phyloP scores from a whole-genome alignment of 805 yeast genomes.

The Hagleromyces aurorensis region DNA sequence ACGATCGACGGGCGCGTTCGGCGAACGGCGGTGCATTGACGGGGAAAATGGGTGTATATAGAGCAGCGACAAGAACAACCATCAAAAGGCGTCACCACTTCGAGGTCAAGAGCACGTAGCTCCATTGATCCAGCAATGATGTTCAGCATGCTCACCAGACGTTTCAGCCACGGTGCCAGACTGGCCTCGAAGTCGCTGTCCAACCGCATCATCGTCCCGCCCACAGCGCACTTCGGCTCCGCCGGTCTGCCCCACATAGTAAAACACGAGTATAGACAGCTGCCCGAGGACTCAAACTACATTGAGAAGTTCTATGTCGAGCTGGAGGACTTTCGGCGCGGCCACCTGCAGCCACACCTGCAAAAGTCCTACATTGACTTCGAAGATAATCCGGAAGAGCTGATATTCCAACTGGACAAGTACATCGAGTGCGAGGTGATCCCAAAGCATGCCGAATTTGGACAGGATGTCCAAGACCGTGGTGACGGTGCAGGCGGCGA shows the following conservation, averaged over 20 bases:
- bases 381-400: slow-evolving; percentile 32
- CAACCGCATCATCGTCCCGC: slow-evolving; percentile 18
- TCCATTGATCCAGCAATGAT: too few relatives aligned
- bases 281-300: slow-evolving; percentile 47
- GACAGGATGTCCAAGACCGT: slow-evolving; percentile 1
- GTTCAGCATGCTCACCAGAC: too few relatives aligned
- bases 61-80: too few relatives aligned
- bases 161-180: too few relatives aligned
- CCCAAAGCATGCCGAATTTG: slow-evolving; percentile 13
- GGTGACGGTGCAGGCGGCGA: slow-evolving; percentile 1
- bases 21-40: too few relatives aligned
- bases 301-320: slow-evolving; percentile 43
- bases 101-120: too few relatives aligned
- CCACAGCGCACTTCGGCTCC: slow-evolving; percentile 12
- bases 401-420: slow-evolving; percentile 35
- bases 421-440: slow-evolving; percentile 31
- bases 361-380: slow-evolving; percentile 34
- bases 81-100: too few relatives aligned
- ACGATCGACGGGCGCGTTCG: too few relatives aligned
- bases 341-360: slow-evolving; percentile 13
- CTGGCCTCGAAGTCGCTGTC: slow-evolving; percentile 15
- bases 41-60: too few relatives aligned
- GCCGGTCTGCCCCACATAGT: slow-evolving; percentile 7
- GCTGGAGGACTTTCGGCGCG: slow-evolving; percentile 21
- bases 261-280: slow-evolving; percentile 34